phyloP scores from a whole-genome alignment of 805 yeast species.

The Maudiozyma barnettii region DNA sequence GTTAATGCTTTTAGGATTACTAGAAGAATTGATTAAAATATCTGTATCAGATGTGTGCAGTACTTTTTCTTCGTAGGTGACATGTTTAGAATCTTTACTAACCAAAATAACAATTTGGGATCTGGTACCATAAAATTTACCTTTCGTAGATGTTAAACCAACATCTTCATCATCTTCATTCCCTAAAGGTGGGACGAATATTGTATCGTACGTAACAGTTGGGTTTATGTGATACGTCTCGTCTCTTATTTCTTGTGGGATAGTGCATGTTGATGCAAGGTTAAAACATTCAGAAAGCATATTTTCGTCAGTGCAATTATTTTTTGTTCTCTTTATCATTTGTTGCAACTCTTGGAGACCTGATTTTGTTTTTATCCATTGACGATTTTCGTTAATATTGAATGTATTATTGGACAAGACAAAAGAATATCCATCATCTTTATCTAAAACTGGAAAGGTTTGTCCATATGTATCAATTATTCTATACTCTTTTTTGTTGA shows the following conservation, averaged over 20 bases:
- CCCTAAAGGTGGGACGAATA: conserved; percentile 63
- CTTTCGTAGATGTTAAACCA: conserved; percentile 30
- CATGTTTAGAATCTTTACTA: conserved; percentile 35
- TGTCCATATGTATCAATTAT: conserved; percentile 25
- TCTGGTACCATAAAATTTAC: conserved; percentile 71
- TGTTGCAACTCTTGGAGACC: conserved; percentile 42
- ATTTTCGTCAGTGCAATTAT: conserved; percentile 25
- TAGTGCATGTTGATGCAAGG: conserved; percentile 41
- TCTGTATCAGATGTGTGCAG: conserved; percentile 42
- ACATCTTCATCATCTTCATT: conserved; percentile 24
- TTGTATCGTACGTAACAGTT: conserved; percentile 43
- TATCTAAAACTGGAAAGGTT: conserved; percentile 24
- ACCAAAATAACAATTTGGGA: conserved; percentile 72
- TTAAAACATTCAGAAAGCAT: conserved; percentile 40
- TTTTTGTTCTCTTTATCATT: conserved; percentile 19
- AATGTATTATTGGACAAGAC: conserved; percentile 28
- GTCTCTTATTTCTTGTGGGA: conserved; percentile 24
- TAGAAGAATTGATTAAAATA: conserved; percentile 9
- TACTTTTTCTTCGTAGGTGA: conserved; percentile 55
- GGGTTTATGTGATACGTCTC: conserved; percentile 16
- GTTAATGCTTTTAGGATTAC: conserved; percentile 16
- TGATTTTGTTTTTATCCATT: conserved; percentile 62
- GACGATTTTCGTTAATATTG: conserved; percentile 13
- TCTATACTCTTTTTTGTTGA: conserved; percentile 13
- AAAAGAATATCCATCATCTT: conserved; percentile 10